These are phyloP conservation scores for Coleophoma crateriformis DNA, from an alignment of 2,329 filamentous ascomycete genomes.

Conservation along the genomic window DNA sequence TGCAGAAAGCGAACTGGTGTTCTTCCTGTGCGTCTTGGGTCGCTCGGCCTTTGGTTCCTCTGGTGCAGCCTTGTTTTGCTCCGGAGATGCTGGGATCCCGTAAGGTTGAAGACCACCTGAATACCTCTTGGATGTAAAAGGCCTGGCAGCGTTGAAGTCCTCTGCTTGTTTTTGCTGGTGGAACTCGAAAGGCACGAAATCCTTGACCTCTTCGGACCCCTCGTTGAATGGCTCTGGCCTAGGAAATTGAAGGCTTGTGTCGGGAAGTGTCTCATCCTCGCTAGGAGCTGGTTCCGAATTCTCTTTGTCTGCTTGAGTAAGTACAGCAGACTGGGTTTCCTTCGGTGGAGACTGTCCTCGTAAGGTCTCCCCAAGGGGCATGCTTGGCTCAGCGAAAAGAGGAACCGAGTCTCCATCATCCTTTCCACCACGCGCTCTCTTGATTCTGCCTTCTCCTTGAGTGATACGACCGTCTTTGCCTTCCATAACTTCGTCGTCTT, in stretches of 20 bases:
- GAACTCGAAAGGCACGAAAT: slow-evolving; percentile 58
- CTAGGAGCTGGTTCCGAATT: slow-evolving; percentile 19
- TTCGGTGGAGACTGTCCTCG: slow-evolving; percentile 25
- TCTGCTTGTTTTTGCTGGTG: slow-evolving; percentile 35
- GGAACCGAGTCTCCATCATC: slow-evolving; percentile 69
- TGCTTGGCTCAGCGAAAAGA: slow-evolving; percentile 59
- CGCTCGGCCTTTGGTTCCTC: slow-evolving; percentile 6
- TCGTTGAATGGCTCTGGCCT: background rate
- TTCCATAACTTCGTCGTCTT: slow-evolving; percentile 36
- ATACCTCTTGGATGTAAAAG: slow-evolving; percentile 18
- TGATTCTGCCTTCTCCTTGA: slow-evolving; percentile 64
- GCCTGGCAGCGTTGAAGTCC: slow-evolving; percentile 28
- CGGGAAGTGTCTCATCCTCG: slow-evolving; percentile 3
- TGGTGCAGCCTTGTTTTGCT: slow-evolving; percentile 10
- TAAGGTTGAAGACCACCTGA: slow-evolving; percentile 20
- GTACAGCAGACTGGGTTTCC: slow-evolving; percentile 7
- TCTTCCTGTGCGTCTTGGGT: slow-evolving; percentile 31
- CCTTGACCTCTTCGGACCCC: slow-evolving; percentile 29
- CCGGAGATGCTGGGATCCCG: slow-evolving; percentile 24
- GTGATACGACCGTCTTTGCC: slow-evolving; percentile 55
- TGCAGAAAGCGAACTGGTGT: slow-evolving; percentile 59
- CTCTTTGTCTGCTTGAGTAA: slow-evolving; percentile 23
- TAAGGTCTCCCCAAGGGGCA: slow-evolving; percentile 27
- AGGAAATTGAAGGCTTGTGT: background rate
- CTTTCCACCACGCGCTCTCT: slow-evolving; percentile 63